Percentiles rank a stretch among this genome's conserved stretches.
phyloP scores from a whole-genome alignment of 2,329 filamentous ascomycete genomes.

The Hypoxylon sp. region DNA sequence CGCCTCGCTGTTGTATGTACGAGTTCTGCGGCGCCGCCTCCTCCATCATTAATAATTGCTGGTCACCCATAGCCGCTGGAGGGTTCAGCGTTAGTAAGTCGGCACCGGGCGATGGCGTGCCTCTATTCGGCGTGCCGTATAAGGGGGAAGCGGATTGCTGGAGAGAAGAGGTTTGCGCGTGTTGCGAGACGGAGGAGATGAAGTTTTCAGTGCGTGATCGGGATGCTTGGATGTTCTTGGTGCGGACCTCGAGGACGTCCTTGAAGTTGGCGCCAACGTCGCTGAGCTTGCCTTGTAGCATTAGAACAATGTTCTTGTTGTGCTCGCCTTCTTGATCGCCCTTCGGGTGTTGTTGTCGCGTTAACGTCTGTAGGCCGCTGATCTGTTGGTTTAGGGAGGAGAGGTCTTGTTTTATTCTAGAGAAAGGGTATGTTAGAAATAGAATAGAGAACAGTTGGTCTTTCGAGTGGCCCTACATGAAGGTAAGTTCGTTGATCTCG shows the following conservation, averaged over 20 bases:
- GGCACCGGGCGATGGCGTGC: slow-evolving; percentile 74
- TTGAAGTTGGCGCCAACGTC: slow-evolving; percentile 97
- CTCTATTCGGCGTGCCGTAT: slow-evolving; percentile 81
- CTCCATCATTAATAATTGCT: slow-evolving; percentile 93
- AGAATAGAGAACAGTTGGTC: background rate
- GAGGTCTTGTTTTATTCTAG: slow-evolving; percentile 90
- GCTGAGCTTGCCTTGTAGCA: slow-evolving; percentile 90
- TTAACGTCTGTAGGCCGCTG: slow-evolving; percentile 81
- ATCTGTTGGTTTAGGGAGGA: slow-evolving; percentile 88
- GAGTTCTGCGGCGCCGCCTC: slow-evolving; percentile 86
- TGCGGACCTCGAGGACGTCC: slow-evolving; percentile 94
- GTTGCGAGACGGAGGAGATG: slow-evolving; percentile 87
- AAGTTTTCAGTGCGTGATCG: slow-evolving; percentile 95
- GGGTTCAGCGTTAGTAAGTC: slow-evolving; percentile 90
- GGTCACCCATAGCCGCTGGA: slow-evolving; percentile 72
- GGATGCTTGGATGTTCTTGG: slow-evolving; percentile 97
- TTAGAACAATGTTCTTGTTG: slow-evolving; percentile 95
- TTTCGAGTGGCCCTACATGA: slow-evolving; percentile 64
- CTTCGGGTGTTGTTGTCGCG: slow-evolving; percentile 80
- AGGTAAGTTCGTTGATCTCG: slow-evolving; percentile 96
- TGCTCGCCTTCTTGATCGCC: slow-evolving; percentile 90
- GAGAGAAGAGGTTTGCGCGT: slow-evolving; percentile 74
- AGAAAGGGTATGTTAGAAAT: slow-evolving; percentile 17
- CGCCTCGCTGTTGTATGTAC: slow-evolving; percentile 93
- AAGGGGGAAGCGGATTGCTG: slow-evolving; percentile 86